phyloP scores from a whole-genome alignment of 768 basidiomycete genomes.

The Lentinula sp. region DNA sequence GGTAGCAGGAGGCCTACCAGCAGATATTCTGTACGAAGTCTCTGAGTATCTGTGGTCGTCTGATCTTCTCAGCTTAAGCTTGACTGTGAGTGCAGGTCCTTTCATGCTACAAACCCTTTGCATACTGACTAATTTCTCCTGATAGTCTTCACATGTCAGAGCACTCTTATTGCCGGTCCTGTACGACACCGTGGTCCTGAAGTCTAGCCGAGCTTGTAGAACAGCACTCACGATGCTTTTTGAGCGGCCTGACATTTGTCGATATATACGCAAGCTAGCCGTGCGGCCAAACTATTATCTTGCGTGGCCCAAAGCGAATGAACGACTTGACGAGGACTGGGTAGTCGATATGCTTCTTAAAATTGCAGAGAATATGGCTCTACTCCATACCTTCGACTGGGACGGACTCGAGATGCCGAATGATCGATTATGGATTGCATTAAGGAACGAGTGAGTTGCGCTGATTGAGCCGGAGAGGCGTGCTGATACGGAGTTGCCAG shows the following conservation, averaged over 20 bases:
- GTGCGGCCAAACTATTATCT: constrained; percentile 48
- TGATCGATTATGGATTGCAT: constrained; percentile 34
- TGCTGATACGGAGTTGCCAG: constrained; percentile 16
- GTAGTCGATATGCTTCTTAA: constrained; percentile 28
- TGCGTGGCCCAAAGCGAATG: constrained; percentile 41
- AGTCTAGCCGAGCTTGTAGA: constrained; percentile 34
- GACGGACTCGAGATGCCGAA: constrained; percentile 42
- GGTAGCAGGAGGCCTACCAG: not conserved
- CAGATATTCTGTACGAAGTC: constrained; percentile 9
- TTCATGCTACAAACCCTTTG: not conserved
- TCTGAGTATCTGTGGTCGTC: constrained; percentile 5
- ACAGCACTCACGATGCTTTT: constrained; percentile 30
- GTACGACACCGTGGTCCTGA: constrained; percentile 38
- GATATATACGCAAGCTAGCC: constrained; percentile 34
- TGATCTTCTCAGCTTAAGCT: constrained; percentile 9
- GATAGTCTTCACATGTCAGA: constrained; percentile 7
- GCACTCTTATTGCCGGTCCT: constrained; percentile 25
- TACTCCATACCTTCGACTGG: constrained; percentile 42
- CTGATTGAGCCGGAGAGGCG: not conserved
- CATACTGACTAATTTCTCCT: not conserved
- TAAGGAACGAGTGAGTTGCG: constrained; percentile 30
- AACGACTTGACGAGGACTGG: constrained; percentile 33
- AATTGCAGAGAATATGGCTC: constrained; percentile 25
- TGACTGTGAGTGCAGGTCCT: constrained; percentile 1
- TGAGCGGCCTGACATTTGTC: constrained; percentile 27